phyloP scores from a whole-genome alignment of 352 stramenopile genomes.

The Phytophthora tentaculata region DNA sequence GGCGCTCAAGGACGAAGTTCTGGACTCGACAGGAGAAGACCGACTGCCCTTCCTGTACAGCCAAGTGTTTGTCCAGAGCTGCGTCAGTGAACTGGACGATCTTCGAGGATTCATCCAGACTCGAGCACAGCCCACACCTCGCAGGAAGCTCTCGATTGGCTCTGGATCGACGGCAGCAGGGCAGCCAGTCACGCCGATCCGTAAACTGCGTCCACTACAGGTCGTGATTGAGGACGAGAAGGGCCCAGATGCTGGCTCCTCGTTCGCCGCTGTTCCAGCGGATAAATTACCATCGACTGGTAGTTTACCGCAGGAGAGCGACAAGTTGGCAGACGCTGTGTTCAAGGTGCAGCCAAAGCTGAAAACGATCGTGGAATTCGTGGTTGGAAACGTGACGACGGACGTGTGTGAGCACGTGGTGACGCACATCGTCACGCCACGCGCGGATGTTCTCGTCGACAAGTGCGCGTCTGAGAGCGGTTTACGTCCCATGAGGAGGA shows the following conservation, averaged over 20 bases:
- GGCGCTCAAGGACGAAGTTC: conserved; percentile 6
- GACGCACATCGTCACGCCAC: conserved; percentile 43
- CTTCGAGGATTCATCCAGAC: conserved; percentile 67
- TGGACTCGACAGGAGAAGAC: conserved; percentile 38
- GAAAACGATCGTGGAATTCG: conserved; percentile 64
- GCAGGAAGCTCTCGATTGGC: conserved; percentile 21
- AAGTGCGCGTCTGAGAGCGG: conserved; percentile 41
- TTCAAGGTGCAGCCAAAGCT: conserved; percentile 72
- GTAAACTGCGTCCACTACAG: conserved; percentile 71
- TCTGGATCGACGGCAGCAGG: conserved; percentile 3
- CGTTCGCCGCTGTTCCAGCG: too few species aligned
- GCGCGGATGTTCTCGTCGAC: conserved; percentile 53
- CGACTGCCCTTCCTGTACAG: conserved; percentile 68
- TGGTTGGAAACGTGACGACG: conserved; percentile 65
- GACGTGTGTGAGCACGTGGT: conserved; percentile 68
- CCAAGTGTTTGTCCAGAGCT: conserved; percentile 71
- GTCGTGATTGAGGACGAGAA: conserved; percentile 44
- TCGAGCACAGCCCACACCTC: conserved; percentile 43
- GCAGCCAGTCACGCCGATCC: conserved; percentile 39
- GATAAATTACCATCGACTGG: too few species aligned
- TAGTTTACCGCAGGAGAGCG: too few species aligned
- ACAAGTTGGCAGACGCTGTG: conserved; percentile 52
- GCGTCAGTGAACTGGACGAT: conserved; percentile 62
- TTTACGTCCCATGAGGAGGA: conserved; percentile 1
- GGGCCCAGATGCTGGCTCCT: background rate